Evolutionary conservation across 1,139 yeast species (phyloP), one percentile per base, ranked within the genome.

Genomic region (Fermentozyma sake): DNA sequence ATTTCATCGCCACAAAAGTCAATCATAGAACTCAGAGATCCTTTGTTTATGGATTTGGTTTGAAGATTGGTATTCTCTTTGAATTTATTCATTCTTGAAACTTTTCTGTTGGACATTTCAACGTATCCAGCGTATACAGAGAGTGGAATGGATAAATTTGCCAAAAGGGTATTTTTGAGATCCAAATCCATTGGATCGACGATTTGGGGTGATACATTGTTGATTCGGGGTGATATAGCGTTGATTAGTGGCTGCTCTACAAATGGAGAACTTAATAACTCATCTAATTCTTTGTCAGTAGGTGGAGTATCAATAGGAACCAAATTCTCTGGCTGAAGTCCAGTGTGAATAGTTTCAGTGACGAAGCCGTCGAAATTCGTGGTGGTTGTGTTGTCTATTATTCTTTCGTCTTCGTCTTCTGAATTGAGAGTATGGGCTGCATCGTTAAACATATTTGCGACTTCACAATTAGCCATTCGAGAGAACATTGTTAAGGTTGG

Each of bases 401-500:
- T 58, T 16, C 38, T 44, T 23, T 45, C 59, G 33, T 44, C 57
- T 18, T 58, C 68, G 16, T 55, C 61, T 15, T 58, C 61, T 22
- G 55, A 47, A 15, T 46, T 41, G 14, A 54, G 34, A 16, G 42
- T 39, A 2, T 56, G 53, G 3, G 76, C 59, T 0, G 81, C 82
- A 39, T 73, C 78, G 44, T 81, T 85, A 48, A 85, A 84, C 83
- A 87, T 82, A 13, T 72, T 71, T 35, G 74, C 64, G 1, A 87
- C 79, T 41, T 86, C 96, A 29, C 76, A 75, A 31, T 78, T 72
- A 1, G 95, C 94, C 43, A 79, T 76, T 34, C 76, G 76, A 0
- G 96, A 80, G 48, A 71, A 79, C 49, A 80, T 58, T 0, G 96
- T 86, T 42, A 83, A 70, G 0, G 96, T 86, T 1, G 95, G 95